Conservation (phyloP, 106 monocot species). For the Dendrobium nobile region DNA sequence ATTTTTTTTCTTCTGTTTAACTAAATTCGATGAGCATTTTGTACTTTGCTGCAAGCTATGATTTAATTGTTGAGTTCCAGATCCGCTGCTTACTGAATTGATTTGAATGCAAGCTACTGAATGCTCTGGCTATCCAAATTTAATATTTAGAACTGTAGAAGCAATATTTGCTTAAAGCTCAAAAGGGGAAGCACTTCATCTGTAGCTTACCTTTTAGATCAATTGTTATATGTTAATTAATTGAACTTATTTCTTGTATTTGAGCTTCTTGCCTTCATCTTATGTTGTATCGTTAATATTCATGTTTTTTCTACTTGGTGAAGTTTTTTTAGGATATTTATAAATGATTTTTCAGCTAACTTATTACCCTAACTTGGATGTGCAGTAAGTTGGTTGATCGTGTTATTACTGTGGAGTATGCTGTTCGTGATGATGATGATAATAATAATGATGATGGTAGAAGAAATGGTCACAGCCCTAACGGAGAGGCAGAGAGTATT, state of each 20-base stretch:
- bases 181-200: neutral
- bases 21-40: too few relatives aligned
- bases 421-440: conserved; percentile 80
- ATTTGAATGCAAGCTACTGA: neutral
- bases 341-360: neutral
- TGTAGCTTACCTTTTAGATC: neutral
- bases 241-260: neutral
- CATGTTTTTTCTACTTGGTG: neutral
- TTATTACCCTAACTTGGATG: neutral
- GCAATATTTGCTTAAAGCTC: neutral
- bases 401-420: conserved; percentile 92
- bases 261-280: neutral
- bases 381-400: conserved; percentile 87
- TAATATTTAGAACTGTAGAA: neutral
- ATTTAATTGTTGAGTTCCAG: too few relatives aligned
- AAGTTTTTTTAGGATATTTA: neutral
- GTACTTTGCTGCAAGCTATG: too few relatives aligned
- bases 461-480: conserved; percentile 77
- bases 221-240: neutral
- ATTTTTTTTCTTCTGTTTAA: neutral
- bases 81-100: too few relatives aligned
- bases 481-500: conserved; percentile 43
- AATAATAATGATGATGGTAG: conserved; percentile 47
- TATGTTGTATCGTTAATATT: neutral
- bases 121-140: neutral